Conservation (phyloP, 768 basidiomycete species). For the Hemileccinum rubropunctum region DNA sequence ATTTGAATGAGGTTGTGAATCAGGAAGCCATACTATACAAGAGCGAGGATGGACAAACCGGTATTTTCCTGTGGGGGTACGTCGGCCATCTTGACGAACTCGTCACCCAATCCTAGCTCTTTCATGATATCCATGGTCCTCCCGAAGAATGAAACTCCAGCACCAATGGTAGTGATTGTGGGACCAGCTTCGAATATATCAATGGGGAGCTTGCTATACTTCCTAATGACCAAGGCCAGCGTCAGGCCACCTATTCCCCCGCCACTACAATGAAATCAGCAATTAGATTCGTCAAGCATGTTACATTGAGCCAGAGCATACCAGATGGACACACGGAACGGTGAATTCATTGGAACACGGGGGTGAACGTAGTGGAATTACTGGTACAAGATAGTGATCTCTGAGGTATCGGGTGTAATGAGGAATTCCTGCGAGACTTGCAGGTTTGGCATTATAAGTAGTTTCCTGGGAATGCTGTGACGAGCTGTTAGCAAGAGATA, state of each 20-base stretch:
- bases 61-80: slow-evolving; percentile 17
- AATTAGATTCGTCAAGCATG: too few species aligned
- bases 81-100: slow-evolving; percentile 18
- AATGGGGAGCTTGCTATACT: slow-evolving; percentile 28
- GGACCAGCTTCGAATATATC: slow-evolving; percentile 44
- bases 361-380: neutral
- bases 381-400: too few species aligned
- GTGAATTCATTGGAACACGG: slow-evolving; percentile 3
- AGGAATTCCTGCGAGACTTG: too few species aligned
- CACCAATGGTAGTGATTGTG: slow-evolving; percentile 41
- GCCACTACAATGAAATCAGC: slow-evolving; percentile 24
- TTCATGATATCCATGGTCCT: slow-evolving; percentile 44
- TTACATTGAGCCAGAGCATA: neutral
- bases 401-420: neutral
- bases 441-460: too few species aligned
- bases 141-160: slow-evolving; percentile 45
- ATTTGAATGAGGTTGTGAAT: neutral
- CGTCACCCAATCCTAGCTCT: slow-evolving; percentile 38
- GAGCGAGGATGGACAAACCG: slow-evolving; percentile 7
- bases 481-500: too few species aligned
- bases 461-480: too few species aligned
- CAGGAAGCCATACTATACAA: neutral
- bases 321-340: slow-evolving; percentile 1
- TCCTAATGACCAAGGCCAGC: slow-evolving; percentile 31
- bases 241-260: slow-evolving; percentile 39